Conservation (phyloP, 257 asterid genomes). For the Linderniella brevidens region DNA sequence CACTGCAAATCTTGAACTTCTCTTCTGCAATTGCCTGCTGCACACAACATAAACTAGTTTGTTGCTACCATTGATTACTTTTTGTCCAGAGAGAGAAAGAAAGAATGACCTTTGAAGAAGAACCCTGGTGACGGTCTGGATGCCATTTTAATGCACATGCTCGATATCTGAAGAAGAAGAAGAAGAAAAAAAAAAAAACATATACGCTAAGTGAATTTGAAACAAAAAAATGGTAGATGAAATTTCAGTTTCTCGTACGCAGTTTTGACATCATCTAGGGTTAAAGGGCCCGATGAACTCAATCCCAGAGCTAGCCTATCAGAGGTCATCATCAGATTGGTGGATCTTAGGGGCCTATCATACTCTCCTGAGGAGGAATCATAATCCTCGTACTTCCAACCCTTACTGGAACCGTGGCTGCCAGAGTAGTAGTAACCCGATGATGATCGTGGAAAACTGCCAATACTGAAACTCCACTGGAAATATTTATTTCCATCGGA, state of each 20-base stretch:
- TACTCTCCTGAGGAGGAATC: conserved; percentile 31
- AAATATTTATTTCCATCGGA: conserved; percentile 33
- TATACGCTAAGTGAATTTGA: background rate
- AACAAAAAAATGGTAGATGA: background rate
- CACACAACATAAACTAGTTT: background rate
- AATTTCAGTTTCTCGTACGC: conserved; percentile 31
- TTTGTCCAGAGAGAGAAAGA: background rate
- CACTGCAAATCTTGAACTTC: conserved; percentile 87
- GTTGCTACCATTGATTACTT: background rate
- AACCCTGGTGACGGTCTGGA: conserved; percentile 94
- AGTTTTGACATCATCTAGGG: conserved; percentile 58
- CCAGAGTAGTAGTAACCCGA: conserved; percentile 41
- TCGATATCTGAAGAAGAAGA: conserved; percentile 84
- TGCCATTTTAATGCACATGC: conserved; percentile 92
- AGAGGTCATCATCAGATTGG: conserved; percentile 25
- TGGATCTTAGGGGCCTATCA: conserved; percentile 25
- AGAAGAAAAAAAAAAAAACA: conserved; percentile 9
- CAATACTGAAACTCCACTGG: conserved; percentile 38
- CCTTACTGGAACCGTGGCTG: conserved; percentile 16
- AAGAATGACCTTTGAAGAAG: conserved; percentile 61
- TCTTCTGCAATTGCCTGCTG: conserved; percentile 68
- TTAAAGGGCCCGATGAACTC: conserved; percentile 61
- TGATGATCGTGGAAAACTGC: conserved; percentile 39
- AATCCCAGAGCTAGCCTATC: conserved; percentile 71
- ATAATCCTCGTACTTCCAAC: conserved; percentile 35